phyloP scores from a whole-genome alignment of 805 yeast genomes.

The Spencermartinsiella europaea region DNA sequence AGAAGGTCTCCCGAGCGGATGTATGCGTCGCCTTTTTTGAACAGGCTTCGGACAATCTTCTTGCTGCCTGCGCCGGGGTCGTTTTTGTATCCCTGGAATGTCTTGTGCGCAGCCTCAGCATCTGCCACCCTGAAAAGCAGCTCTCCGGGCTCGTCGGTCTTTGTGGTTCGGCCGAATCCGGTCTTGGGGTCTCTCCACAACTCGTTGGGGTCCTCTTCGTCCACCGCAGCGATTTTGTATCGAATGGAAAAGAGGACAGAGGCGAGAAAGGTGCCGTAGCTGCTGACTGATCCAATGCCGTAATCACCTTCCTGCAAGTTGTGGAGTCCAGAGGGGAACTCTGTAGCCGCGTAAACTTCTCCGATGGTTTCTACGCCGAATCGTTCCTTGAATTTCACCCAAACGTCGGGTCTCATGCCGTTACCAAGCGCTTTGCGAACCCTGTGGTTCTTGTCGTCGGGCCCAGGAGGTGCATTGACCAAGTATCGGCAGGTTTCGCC shows the following conservation, averaged over 20 bases:
- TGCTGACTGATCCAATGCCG: constrained; percentile 87
- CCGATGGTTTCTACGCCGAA: constrained; percentile 74
- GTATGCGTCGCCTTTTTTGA: constrained; percentile 85
- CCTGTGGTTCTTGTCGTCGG: constrained; percentile 53
- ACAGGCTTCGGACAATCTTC: constrained; percentile 68
- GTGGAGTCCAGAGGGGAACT: constrained; percentile 84
- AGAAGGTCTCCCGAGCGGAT: constrained; percentile 84
- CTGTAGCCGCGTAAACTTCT: constrained; percentile 92
- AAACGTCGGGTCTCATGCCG: constrained; percentile 83
- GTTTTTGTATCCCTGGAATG: constrained; percentile 87
- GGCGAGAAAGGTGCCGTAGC: constrained; percentile 53
- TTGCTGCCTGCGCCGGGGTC: constrained; percentile 73
- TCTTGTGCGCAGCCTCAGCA: constrained; percentile 55
- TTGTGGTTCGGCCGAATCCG: constrained; percentile 57
- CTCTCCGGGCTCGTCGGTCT: constrained; percentile 74
- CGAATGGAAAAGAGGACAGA: constrained; percentile 32
- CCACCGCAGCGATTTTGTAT: constrained; percentile 59
- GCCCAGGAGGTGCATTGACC: constrained; percentile 57
- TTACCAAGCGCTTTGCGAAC: constrained; percentile 80
- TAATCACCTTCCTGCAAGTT: constrained; percentile 69
- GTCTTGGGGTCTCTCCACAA: constrained; percentile 62
- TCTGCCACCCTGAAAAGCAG: constrained; percentile 69
- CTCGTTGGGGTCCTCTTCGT: constrained; percentile 69
- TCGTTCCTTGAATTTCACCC: constrained; percentile 73
- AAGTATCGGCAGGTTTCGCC: constrained; percentile 93